Evolutionary conservation across 2,329 filamentous ascomycete genomes (phyloP), one percentile per base, ranked within the genome.

Genomic region (Beauveria sp.): DNA sequence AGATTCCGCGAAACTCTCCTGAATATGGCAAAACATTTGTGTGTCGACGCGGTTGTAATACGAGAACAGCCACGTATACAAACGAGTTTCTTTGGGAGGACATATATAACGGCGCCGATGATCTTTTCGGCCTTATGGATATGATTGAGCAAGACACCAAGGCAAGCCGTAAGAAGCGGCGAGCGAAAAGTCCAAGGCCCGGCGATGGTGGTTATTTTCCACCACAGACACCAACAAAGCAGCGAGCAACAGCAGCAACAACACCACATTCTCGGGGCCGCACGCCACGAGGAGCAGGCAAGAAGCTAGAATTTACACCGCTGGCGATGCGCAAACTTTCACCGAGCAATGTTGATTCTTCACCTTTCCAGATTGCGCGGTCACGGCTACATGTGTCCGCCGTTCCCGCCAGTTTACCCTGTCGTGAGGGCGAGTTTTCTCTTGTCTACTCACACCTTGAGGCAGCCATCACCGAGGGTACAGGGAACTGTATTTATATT

Each of bases 401-500:
- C 0, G 93, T 99, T 3, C 95, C 95, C 1, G 82, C 88, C 14
- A 91, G 90, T 50, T 82, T 99, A 6, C 95, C 95, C 10, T 98
- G 95, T 71, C 88, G 95, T 64, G 93, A 97, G 70, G 86, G 86
- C 40, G 96, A 99, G 71, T 99, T 99, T 73, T 85, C 87, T 10
- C 86, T 90, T 2, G 95, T 99, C 7, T 97, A 98, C 71, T 90
- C 90, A 5, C 91, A 98, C 72, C 86, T 99, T 40, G 93, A 96
- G 71, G 89, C 91, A 8, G 95, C 96, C 58, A 99, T 99, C 70
- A 89, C 89, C 16, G 93, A 96, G 66, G 95, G 93, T 20, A 90
- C 89, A 2, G 96, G 96, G 16, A 90, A 93, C 34, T 99, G 96
- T 73, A 98, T 99, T 70, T 99, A 99, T 75, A 99, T 99, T 63